Evolutionary conservation across 306 rosid species (phyloP).

Genomic region (Mimosa bimucronata): DNA sequence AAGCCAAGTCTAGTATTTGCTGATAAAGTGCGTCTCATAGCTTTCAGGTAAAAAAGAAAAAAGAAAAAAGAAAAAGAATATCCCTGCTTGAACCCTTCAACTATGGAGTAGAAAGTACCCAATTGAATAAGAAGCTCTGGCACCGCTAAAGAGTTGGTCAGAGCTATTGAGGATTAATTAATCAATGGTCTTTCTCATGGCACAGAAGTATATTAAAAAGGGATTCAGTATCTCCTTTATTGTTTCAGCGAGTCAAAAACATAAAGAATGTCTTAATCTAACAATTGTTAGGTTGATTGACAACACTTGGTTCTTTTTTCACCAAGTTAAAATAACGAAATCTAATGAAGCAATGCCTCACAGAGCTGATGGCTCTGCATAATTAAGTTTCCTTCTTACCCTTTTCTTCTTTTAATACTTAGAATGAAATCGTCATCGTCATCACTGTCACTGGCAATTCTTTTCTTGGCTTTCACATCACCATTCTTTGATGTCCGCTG

Average conservation of each 20-base stretch:
- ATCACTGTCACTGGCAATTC: conserved; percentile 52
- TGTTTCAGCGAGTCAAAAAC: conserved; percentile 38
- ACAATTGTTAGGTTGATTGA: conserved; percentile 43
- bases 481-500: conserved; percentile 74
- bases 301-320: conserved; percentile 17
- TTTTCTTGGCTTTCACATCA: conserved; percentile 67
- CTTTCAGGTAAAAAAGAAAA: no score
- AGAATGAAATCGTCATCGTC: conserved; percentile 53
- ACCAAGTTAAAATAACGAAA: conserved; percentile 28
- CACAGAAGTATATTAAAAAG: not conserved
- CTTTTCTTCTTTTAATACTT: conserved; percentile 79
- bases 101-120: not conserved
- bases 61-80: not conserved
- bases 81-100: not conserved
- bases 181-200: not conserved
- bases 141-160: not conserved
- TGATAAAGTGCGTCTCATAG: not conserved
- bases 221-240: conserved; percentile 36
- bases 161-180: not conserved
- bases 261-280: conserved; percentile 56
- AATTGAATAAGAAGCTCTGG: not conserved
- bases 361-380: conserved; percentile 20
- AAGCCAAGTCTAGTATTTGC: not conserved
- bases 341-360: conserved; percentile 29
- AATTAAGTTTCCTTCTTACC: conserved; percentile 45